Evolutionary conservation across 257 asterid genomes (phyloP), one percentile per base, ranked within the genome.

Genomic region (Cruciata laevipes): DNA sequence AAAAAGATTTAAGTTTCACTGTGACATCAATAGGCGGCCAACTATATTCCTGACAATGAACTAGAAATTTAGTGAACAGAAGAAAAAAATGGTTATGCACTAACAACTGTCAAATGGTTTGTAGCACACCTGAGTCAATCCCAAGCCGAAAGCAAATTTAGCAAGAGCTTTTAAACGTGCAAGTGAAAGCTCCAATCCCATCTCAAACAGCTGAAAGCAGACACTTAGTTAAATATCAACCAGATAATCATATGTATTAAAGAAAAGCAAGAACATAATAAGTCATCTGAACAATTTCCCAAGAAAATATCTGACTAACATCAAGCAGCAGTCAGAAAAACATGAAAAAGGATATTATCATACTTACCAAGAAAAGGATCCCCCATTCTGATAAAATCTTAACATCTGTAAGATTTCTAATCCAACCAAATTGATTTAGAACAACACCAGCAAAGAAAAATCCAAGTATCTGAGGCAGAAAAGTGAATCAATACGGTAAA

Each of bases 311-410:
- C 20, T 8, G 11, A 47, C 55, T 47, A 16, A 47, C 20, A 17
- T 47, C 51, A 42, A 42, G 12, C 17, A 42, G 51, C 51, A 13
- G 51, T 42, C 51, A 42, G 51, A 42, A 42, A 42, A 42, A 42
- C 16, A 38, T 35, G 67, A 57, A 24, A 64, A 24, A 64, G 44
- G 32, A 68, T 72, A 33, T 61, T 44, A 27, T 55, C 71, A 71
- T 74, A 70, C 88, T 79, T 78, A 94, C 99, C 96, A 94, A 79
- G 81, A 94, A 94, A 65, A 94, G 95, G 80, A 94, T 94, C 71
- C 99, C 99, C 99, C 99, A 94, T 81, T 94, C 99, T 14, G 99
- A 94, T n/a, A 94, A 87, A 82, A 90, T 76, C 83, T 94, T 90
- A 77, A 90, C 89, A 80, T 94, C 99, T 3, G 73, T 90, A 71